Evolutionary conservation across 1,284 basidiomycete genomes (phyloP), one percentile per base, ranked within the genome.

Genomic region (Apiotrichum akiyoshidainum): DNA sequence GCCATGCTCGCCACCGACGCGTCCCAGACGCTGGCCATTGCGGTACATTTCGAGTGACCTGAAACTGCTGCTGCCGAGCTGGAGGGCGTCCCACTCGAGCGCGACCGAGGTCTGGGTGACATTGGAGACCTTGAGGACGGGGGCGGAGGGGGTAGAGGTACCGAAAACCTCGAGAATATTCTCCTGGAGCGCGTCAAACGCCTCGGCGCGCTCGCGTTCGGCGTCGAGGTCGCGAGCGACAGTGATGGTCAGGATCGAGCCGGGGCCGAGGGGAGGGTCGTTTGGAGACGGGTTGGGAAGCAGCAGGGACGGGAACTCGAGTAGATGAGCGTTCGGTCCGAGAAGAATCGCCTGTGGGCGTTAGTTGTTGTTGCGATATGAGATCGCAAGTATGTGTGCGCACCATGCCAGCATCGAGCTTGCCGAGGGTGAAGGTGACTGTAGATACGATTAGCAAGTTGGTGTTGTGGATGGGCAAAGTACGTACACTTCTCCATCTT

Each of bases 161-260:
- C 92, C 92, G 76, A 87, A 96, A 34, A 83, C 83, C 11, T 86
- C 79, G 31, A 92, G 71, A 55, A 97, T 94, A 17, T 86, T 81
- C 33, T 84, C 81, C 75, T 97, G 94, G 45, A 97, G 80, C 2
- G 82, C 77, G 86, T 86, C 88, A 73, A 97, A 96, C 22, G 89
- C 86, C 5, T 81, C 77, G 65, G 90, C 87, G 59, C 91, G 84
- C 64, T 85, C 83, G 68, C 87, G 84, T 76, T 97, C 93, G 63
- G 93, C 92, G 0, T 81, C 73, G 34, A 85, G 76, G 74, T 97
- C 95, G 63, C 92, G 86, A 64, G 90, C 84, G 16, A 96, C 90
- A 7, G 91, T 87, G 73, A 97, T 97, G 71, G 92, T 95, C 67
- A 97, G 90, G 66, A 97, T 96, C n/a, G 92, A 95, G 11, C 93